Conservation (phyloP, 495 filamentous ascomycete genomes). For the Lasiosphaeria hispida region DNA sequence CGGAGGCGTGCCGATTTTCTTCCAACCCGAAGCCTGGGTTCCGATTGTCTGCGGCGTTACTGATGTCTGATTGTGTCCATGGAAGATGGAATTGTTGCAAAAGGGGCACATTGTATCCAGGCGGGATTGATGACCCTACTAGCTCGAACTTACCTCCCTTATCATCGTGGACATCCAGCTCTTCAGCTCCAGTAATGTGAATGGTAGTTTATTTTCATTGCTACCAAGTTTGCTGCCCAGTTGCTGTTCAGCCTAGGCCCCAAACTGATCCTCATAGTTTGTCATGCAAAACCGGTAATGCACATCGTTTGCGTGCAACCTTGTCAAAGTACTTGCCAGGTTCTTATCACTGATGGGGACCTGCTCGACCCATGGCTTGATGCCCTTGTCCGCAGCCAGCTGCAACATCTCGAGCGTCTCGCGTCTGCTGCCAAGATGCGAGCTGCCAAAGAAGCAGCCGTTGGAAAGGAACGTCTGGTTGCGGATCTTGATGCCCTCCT, state of each 20-base stretch:
- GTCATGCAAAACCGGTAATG: constrained; percentile 52
- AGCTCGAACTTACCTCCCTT: no score
- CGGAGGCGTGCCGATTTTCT: no score
- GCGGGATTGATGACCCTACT: no score
- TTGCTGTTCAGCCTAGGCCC: constrained; percentile 16
- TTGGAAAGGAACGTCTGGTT: constrained; percentile 74
- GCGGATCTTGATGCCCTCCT: constrained; percentile 64
- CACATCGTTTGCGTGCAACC: constrained; percentile 70
- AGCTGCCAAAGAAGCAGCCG: constrained; percentile 76
- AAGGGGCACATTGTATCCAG: no score
- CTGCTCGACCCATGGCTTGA: constrained; percentile 80
- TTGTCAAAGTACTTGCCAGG: constrained; percentile 62
- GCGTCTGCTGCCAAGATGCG: constrained; percentile 74
- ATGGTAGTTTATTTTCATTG: no score
- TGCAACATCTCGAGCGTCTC: constrained; percentile 85
- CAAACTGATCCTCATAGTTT: constrained; percentile 44
- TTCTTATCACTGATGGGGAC: constrained; percentile 69
- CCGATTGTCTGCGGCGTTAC: no score
- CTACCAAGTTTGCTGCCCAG: background rate
- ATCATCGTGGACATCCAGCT: no score
- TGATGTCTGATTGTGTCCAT: no score
- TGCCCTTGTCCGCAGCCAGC: constrained; percentile 74
- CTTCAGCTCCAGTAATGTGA: no score
- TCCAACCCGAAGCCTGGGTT: no score
- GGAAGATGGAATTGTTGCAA: no score